Percentiles rank a stretch among this genome's conserved stretches.
Conservation (phyloP, 768 basidiomycete species). For the Lentinus tigrinus region DNA sequence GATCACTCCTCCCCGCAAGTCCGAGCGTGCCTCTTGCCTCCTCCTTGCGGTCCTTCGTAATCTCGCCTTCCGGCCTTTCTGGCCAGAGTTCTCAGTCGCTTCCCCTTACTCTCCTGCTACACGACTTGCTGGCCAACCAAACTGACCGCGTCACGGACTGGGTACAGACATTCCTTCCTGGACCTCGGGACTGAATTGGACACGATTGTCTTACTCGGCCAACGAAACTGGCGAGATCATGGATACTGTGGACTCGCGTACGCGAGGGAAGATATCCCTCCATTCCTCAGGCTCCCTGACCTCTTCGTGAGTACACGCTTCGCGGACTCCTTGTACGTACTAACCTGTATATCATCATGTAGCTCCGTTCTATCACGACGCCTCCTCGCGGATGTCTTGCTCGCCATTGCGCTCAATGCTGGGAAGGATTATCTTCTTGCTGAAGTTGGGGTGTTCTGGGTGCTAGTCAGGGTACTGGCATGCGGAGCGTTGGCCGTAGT, state of each 20-base stretch:
- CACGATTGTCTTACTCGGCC: not conserved
- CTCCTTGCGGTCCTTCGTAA: not conserved
- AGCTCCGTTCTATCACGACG: conserved; percentile 54
- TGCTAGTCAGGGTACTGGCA: conserved; percentile 69
- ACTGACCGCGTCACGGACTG: too few species aligned
- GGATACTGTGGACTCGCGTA: conserved; percentile 34
- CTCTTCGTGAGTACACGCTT: conserved; percentile 22
- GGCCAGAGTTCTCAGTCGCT: too few species aligned
- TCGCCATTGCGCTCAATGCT: conserved; percentile 60
- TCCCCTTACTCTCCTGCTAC: too few species aligned
- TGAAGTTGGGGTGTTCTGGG: conserved; percentile 75
- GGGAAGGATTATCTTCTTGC: conserved; percentile 67
- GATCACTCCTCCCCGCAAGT: not conserved
- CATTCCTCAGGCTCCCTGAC: conserved; percentile 19
- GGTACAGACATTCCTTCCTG: not conserved
- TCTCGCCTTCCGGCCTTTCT: not conserved
- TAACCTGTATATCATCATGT: conserved; percentile 10
- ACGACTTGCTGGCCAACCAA: too few species aligned
- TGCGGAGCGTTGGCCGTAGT: conserved; percentile 67
- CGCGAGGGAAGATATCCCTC: conserved; percentile 35
- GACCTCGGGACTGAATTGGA: too few species aligned
- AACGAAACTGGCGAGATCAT: conserved; percentile 5
- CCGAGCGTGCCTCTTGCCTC: not conserved
- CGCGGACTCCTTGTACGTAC: conserved; percentile 5
- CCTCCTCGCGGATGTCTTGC: conserved; percentile 59